Percentiles rank a stretch among this genome's conserved stretches.
Evolutionary conservation across 1,284 basidiomycete genomes (phyloP).

Genomic region (Ustilago tritici): DNA sequence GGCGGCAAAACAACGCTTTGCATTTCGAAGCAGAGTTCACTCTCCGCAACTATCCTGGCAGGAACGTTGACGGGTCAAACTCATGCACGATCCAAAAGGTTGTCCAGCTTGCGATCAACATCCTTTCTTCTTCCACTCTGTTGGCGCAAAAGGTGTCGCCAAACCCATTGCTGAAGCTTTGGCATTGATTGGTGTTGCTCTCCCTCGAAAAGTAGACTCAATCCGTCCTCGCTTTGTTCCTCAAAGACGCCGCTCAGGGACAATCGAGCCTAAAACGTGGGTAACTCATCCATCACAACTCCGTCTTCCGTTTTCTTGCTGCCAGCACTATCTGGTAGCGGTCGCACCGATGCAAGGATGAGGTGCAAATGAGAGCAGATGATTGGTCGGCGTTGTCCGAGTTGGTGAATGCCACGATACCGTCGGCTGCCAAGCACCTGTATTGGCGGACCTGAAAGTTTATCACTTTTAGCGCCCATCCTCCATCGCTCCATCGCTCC

Average conservation of each 20-base stretch:
- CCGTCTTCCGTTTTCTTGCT: constrained; percentile 1
- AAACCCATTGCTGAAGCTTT: not conserved
- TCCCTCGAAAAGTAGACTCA: constrained; percentile 26
- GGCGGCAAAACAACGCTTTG: constrained; percentile 11
- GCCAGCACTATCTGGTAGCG: not conserved
- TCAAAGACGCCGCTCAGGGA: constrained; percentile 1
- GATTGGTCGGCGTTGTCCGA: constrained; percentile 50
- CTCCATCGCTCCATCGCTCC: not conserved
- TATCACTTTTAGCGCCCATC: constrained; percentile 9
- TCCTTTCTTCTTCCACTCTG: not conserved
- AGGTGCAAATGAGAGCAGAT: constrained; percentile 4
- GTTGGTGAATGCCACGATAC: constrained; percentile 7
- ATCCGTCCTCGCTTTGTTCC: constrained; percentile 36
- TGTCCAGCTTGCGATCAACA: not conserved
- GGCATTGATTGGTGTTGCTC: not conserved
- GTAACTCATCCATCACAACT: not conserved
- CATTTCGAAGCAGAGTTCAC: not conserved
- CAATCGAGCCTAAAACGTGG: constrained; percentile 11
- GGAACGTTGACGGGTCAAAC: constrained; percentile 5
- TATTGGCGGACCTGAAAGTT: constrained; percentile 20
- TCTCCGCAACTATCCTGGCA: not conserved
- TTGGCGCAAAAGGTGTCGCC: not conserved
- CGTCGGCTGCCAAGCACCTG: constrained; percentile 33
- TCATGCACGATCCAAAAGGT: not conserved
- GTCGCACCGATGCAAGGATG: not conserved